Percentiles rank a stretch among this genome's conserved stretches.
Conservation (phyloP, 257 asterid species). For the Solanum raphanifolium region DNA sequence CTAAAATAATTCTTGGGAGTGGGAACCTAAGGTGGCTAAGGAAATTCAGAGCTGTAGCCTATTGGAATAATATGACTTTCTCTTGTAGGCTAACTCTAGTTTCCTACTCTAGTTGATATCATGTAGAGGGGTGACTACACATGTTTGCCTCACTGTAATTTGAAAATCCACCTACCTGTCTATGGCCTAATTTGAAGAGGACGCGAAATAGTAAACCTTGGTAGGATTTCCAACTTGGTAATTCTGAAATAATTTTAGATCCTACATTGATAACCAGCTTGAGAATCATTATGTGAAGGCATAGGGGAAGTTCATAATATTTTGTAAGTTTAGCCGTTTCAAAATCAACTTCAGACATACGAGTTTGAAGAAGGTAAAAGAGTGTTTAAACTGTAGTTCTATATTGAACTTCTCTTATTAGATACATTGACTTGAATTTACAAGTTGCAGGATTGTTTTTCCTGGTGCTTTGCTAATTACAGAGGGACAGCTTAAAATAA, state of each 20-base stretch:
- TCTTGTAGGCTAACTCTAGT: background rate
- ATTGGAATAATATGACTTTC: background rate
- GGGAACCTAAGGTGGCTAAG: background rate
- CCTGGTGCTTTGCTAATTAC: background rate
- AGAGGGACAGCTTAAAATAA: background rate
- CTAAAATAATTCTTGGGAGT: background rate
- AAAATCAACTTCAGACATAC: background rate
- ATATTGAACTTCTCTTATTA: background rate
- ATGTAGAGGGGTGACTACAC: background rate
- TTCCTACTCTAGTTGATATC: background rate
- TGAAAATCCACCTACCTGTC: background rate
- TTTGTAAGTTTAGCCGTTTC: background rate
- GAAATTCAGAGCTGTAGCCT: background rate
- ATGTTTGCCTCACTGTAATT: background rate
- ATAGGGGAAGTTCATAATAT: background rate
- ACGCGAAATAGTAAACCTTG: background rate
- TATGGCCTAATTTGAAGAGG: background rate
- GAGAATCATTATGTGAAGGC: background rate
- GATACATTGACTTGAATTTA: conserved; percentile 7
- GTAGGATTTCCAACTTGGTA: background rate
- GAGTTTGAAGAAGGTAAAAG: background rate
- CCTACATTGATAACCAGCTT: background rate
- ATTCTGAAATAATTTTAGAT: background rate
- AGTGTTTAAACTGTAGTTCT: background rate
- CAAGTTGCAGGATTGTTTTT: conserved; percentile 8